Evolutionary conservation across 2,329 filamentous ascomycete species (phyloP), one percentile per base, ranked within the genome.

Genomic region (Aspergillus candidus): DNA sequence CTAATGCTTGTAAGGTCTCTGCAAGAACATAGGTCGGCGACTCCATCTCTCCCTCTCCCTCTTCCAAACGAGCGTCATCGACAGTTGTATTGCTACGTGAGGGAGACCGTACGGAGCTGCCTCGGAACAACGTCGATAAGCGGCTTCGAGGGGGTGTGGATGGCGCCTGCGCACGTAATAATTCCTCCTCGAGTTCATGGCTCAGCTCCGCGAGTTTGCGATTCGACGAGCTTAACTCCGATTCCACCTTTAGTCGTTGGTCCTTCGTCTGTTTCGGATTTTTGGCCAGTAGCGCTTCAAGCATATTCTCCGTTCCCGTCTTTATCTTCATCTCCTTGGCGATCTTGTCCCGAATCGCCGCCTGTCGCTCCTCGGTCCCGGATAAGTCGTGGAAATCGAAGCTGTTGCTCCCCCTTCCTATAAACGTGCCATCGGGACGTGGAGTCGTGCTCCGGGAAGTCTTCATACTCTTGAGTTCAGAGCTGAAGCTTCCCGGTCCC

Each of bases 291-390:
- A 98, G 72, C 11, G 93, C 93, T 71, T 98, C 93, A 32, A 98
- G 75, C 79, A 98, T 83, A 64, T 98, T 98, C 73, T 98, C 93
- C 46, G 91, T 96, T 14, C 93, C 93, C 58, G 91, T 86, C 68
- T 94, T 96, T 63, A 98, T 97, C 74, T 97, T 97, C 71, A 90
- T 83, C 71, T 98, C 94, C 59, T 94, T 91, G 55, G 89, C 91
- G 52, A 98, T 84, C 60, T 84, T 80, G 57, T 96, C 90, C 59
- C 85, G 83, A 50, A 96, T 77, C 40, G 80, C 75, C 15, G 82
- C 78, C 57, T 95, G 81, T 33, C 82, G 78, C 66, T 88, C 82
- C 63, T 94, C 88, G 11, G 82, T 76, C 8, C 75, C 76, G 50
- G 55, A 72, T 54, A 58, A 67, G 47, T 80, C 78, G 41, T 82